Percentiles rank a stretch among this genome's conserved stretches.
phyloP scores from a whole-genome alignment of 768 basidiomycete species.

The Tulasnella sp. region DNA sequence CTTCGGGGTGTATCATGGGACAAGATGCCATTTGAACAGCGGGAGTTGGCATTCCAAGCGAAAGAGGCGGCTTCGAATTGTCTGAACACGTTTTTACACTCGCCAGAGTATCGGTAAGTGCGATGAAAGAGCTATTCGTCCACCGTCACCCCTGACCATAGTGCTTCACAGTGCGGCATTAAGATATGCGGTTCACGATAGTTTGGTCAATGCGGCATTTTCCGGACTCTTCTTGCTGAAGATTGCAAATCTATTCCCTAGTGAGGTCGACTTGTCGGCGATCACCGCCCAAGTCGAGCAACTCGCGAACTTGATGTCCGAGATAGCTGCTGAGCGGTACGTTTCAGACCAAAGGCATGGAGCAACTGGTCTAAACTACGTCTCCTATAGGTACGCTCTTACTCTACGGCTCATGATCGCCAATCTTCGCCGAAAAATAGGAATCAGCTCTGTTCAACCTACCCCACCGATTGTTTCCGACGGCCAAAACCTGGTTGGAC shows the following conservation, averaged over 20 bases:
- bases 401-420: constrained; percentile 89
- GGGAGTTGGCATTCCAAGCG: constrained; percentile 88
- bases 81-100: constrained; percentile 69
- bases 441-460: constrained; percentile 23
- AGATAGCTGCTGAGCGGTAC: constrained; percentile 84
- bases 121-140: background rate
- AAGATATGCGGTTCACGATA: constrained; percentile 86
- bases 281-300: constrained; percentile 82
- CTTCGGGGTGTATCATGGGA: constrained; percentile 89
- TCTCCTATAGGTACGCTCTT: constrained; percentile 56
- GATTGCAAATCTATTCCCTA: constrained; percentile 87
- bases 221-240: constrained; percentile 84
- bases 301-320: constrained; percentile 76
- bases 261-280: constrained; percentile 60
- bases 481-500: constrained; percentile 12
- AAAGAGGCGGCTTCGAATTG: constrained; percentile 85
- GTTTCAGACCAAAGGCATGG: constrained; percentile 11
- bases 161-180: constrained; percentile 53
- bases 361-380: background rate
- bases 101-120: constrained; percentile 60
- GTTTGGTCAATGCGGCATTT: constrained; percentile 81
- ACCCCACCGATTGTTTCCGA: constrained; percentile 29
- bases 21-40: constrained; percentile 90
- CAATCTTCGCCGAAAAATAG: constrained; percentile 79
- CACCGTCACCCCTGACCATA: background rate